phyloP scores from a whole-genome alignment of 2,329 filamentous ascomycete genomes.

The Alternaria rosae region DNA sequence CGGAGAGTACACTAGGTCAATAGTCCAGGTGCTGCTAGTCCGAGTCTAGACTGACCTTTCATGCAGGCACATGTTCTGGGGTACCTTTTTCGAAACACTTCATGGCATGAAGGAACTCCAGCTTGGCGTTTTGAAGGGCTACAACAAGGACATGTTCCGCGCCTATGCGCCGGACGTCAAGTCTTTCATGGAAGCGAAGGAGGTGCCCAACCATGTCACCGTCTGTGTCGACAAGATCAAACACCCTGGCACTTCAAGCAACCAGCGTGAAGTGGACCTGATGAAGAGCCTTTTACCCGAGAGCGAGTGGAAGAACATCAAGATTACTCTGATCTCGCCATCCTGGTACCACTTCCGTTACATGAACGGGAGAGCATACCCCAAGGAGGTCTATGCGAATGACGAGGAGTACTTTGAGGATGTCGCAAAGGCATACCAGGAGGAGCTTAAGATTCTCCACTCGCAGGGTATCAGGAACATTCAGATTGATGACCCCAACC shows the following conservation, averaged over 20 bases:
- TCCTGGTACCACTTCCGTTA: conserved; percentile 75
- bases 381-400: conserved; percentile 54
- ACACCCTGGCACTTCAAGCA: conserved; percentile 62
- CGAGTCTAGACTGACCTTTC: conserved; percentile 16
- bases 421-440: conserved; percentile 56
- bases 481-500: conserved; percentile 59
- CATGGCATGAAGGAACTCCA: conserved; percentile 63
- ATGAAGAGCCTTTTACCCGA: conserved; percentile 66
- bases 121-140: conserved; percentile 53
- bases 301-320: conserved; percentile 69
- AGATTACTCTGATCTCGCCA: conserved; percentile 72
- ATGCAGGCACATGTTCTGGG: conserved; percentile 62
- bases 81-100: conserved; percentile 63
- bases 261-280: conserved; percentile 66
- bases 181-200: conserved; percentile 66
- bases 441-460: conserved; percentile 56
- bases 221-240: conserved; percentile 66
- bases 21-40: background rate
- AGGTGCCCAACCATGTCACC: conserved; percentile 61
- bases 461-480: conserved; percentile 56
- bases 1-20: conserved; percentile 66
- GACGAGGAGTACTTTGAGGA: conserved; percentile 59
- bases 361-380: conserved; percentile 59
- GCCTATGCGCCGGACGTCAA: conserved; percentile 68
- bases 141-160: conserved; percentile 62